Evolutionary conservation across 495 filamentous ascomycete species (phyloP).

Genomic region (Annulohypoxylon stygium): DNA sequence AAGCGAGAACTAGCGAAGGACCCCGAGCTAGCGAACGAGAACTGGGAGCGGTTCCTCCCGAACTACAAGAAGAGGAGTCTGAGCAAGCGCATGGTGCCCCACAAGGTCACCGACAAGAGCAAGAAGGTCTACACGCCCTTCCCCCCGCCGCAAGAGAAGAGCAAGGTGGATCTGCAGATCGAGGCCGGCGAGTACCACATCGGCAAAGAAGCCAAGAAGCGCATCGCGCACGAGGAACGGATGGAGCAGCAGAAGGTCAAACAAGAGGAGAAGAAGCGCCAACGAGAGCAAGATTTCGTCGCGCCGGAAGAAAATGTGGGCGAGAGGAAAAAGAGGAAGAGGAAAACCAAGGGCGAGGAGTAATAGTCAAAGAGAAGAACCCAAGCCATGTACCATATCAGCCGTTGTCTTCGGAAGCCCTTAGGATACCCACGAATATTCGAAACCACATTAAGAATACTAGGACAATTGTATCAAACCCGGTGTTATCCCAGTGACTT

Average conservation of each 20-base stretch:
- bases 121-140: conserved; percentile 94
- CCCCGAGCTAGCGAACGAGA: conserved; percentile 85
- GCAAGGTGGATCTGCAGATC: conserved; percentile 98
- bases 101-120: conserved; percentile 89
- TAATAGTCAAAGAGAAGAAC: conserved; percentile 39
- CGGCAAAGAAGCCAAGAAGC: conserved; percentile 89
- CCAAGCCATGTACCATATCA: conserved; percentile 21
- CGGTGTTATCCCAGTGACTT: not conserved
- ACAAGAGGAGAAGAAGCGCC: conserved; percentile 88
- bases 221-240: conserved; percentile 80
- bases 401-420: conserved; percentile 17
- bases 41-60: conserved; percentile 95
- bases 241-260: conserved; percentile 85
- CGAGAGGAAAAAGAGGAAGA: conserved; percentile 71
- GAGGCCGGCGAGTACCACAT: conserved; percentile 98
- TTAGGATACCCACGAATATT: conserved; percentile 42
- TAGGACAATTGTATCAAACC: not conserved
- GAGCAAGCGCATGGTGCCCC: conserved; percentile 83
- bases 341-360: conserved; percentile 66
- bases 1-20: conserved; percentile 98
- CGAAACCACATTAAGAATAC: not conserved
- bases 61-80: conserved; percentile 98
- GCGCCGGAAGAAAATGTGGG: conserved; percentile 80
- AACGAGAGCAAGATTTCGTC: conserved; percentile 85
- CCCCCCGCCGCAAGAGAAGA: conserved; percentile 68